Base-by-base conservation (phyloP, 441 rosid genomes). In the Croton laevigatus region DNA sequence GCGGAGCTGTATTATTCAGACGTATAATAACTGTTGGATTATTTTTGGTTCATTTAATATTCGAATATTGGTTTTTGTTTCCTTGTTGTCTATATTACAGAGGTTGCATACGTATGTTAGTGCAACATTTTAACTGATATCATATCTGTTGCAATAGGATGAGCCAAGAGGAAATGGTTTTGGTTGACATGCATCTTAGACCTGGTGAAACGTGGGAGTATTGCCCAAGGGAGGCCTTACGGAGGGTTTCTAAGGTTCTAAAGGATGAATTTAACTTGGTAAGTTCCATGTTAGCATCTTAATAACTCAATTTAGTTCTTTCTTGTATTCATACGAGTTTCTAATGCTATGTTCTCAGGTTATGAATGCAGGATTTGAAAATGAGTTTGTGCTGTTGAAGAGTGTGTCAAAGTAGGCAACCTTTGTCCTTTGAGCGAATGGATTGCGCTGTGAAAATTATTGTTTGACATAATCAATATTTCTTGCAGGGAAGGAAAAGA, bases 351-450 rank as follows among this genome's bases (percentile, higher is more conserved):
- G 19, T 73, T n/a, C 66, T 61, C 83, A 94, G 98, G 91, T 80
- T 61, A 79, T 95, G 93, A 88, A 93, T 83, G 96, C 99, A 36
- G 99, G 99, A 74, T 95, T 91, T 74, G 99, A 95, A 76, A 93
- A 81, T 75, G 99, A 95, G 80, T 95, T 95, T 80, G 82, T 82
- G 73, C 88, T 95, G 73, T 85, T 95, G 73, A 93, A 91, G 86
- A 87, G 81, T 69, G 76, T 74, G 48, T 68, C 76, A 38, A 71
- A 91, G 98, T 91, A 76, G 52, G 81, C 14, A 1, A 40, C 23
- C 36, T 65, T 69, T 49, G 2, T 59, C 49, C 57, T 48, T 57
- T 10, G 8, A 32, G 59, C 71, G n/a, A 69, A 36, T n/a, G 36
- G 12, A n/a, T 27, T 4, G 8, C 59, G 46, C 59, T 19, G 19